Evolutionary conservation across 495 filamentous ascomycete species (phyloP), one percentile per base, ranked within the genome.

Genomic region (Neurospora terricola): DNA sequence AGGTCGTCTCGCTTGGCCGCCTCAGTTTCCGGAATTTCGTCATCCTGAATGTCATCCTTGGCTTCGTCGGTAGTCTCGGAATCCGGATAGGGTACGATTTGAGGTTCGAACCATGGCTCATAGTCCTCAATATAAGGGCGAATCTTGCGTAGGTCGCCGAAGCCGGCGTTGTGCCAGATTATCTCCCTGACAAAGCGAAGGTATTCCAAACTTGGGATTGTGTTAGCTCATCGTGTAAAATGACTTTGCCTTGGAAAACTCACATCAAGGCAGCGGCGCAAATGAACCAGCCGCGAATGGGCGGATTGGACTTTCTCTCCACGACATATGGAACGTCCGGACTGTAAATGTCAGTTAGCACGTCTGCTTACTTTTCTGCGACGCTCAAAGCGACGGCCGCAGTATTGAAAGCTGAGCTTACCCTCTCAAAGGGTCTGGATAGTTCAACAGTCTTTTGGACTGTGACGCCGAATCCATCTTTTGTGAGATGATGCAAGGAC

Each of bases 21-120:
- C 21, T 76, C 74, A 9, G 34, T 72, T 2, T 38, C 40, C 0
- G 27, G 16, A 16, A 21, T 27, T 69, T 77, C 70, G 11, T 78
- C 70, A 27, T 81, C 45, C 30, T 78, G 71, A 12, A 75, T 71
- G 27, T 73, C 43, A 21, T 77, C 71, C 21, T 79, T 59, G n/a
- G 38, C 45, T 5, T 73, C 54, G 10, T 75, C 38, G 14, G 54
- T 66, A 18, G 54, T 34, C 27, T 66, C 27, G 6, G 4, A 16
- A 18, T 66, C 54, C 14, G 75, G 73, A 66, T 88, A 76, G 1
- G 91, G 92, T 34, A 92, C 88, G 45, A 96, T 90, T 40, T 91
- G 91, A 4, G 94, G 93, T 76, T 96, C 93, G 78, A 88, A 94
- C 73, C 91, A 87, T 18, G 90, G 86, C 66, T 88, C 81, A 74